phyloP scores from a whole-genome alignment of 202 grass and related monocot species.

The Elaeis oleifera region DNA sequence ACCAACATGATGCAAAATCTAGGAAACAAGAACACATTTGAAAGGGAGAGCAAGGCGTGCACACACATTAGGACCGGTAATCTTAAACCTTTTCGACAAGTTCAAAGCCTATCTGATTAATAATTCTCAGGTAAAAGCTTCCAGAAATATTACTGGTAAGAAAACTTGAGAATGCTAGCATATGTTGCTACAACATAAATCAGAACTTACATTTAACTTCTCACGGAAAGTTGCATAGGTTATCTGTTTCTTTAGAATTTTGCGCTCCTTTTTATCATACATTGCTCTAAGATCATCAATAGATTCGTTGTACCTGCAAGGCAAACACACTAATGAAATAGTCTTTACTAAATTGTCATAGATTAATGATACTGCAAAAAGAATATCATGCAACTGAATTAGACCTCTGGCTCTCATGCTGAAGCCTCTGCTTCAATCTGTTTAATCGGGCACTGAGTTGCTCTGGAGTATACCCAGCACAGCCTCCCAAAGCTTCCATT shows the following conservation, averaged over 20 bases:
- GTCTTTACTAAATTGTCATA: not conserved
- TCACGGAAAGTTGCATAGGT: slow-evolving; percentile 61
- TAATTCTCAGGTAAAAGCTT: too few relatives aligned
- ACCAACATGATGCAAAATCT: too few relatives aligned
- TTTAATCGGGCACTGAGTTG: slow-evolving; percentile 58
- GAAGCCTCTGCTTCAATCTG: slow-evolving; percentile 55
- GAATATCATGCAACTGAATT: slow-evolving; percentile 1
- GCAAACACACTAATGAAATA: not conserved
- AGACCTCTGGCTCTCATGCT: slow-evolving; percentile 80
- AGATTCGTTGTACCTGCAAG: slow-evolving; percentile 50
- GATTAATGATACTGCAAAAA: not conserved
- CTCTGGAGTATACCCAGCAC: slow-evolving; percentile 45
- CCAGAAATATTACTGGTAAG: too few relatives aligned
- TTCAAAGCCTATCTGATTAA: too few relatives aligned
- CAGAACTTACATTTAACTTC: slow-evolving; percentile 70
- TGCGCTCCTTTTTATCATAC: slow-evolving; percentile 49
- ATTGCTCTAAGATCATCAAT: slow-evolving; percentile 81
- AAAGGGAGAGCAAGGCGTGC: too few relatives aligned
- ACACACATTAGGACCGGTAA: too few relatives aligned
- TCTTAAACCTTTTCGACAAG: too few relatives aligned
- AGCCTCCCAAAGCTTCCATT: slow-evolving; percentile 51
- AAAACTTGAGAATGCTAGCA: not conserved
- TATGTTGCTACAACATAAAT: not conserved
- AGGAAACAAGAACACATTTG: too few relatives aligned
- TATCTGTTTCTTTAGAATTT: slow-evolving; percentile 53